Evolutionary conservation across 1,139 yeast species (phyloP), one percentile per base, ranked within the genome.

Genomic region (Arxiozyma slooffiae): DNA sequence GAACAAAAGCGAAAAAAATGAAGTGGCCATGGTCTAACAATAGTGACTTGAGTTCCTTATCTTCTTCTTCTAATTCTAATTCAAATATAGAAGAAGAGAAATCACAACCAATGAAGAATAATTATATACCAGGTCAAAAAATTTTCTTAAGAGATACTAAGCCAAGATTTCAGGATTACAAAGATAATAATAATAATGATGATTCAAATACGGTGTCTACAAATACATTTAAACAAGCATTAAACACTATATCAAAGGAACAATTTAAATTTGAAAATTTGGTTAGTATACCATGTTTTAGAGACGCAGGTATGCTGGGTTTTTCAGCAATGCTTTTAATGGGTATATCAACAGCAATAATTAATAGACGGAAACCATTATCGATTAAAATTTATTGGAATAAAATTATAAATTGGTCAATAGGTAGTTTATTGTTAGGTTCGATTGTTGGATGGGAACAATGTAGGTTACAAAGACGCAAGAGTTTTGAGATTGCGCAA

Each of bases 381-480:
- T 8, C 26, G 21, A 30, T 21, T 23, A 30, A n/a, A 7, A 17
- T 30, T n/a, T 34, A 42, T 18, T 42, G 38, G 38, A 42, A 42
- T 7, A 75, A 77, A 55, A 81, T 94, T 1, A 71, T 80, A 36
- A 86, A 89, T 66, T 90, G 97, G 96, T 82, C 83, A 6, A 75
- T 86, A 48, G 85, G 87, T 44, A 95, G 95, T 4, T 79, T 89
- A 57, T 69, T 86, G 54, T 67, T 88, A 38, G 97, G 96, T 1
- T 81, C 87, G 48, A 75, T 85, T 0, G 82, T 86, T 38, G 87
- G 95, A 0, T 90, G 96, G 96, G 96, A 90, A 66, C 95, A 87
- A 67, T 90, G 97, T 66, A 74, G 96, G 53, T 76, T 81, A 48
- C 75, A 80, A 50, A 73, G 95, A 63, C 74, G 84, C 60, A 58